Base-by-base conservation (phyloP, 1,139 yeast genomes). In the Pichia inconspicua region DNA sequence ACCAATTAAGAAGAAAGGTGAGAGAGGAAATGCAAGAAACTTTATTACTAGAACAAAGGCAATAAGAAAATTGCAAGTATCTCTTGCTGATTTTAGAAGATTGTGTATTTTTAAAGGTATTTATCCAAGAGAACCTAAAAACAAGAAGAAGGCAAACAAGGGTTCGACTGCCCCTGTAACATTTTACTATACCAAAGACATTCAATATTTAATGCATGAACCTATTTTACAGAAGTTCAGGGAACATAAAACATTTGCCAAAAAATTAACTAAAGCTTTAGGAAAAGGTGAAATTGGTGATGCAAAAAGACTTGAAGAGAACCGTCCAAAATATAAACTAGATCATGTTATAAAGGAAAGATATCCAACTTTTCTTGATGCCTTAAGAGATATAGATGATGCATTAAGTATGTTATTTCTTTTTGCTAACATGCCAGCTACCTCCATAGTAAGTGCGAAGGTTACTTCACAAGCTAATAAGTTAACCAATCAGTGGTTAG, bases 41-140 rank as follows among this genome's bases (percentile, higher is more conserved):
- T 92, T 83, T 71, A 78, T 92, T 64, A 90, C 97, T 51, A 79
- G 99, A 70, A 84, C 97, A 1, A 96, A 88, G 68, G 99, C 99
- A 5, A 86, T 92, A 51, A 84, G 85, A 68, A 88, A 84, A 66
- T 74, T 92, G 55, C 98, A 92, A 69, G 85, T 94, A 43, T 85
- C 97, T 2, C 75, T 94, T 52, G 97, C 97, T n/a, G 98, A 92
- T 70, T 92, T 92, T 78, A 85, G 98, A 71, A 80, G 97, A 64
- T 77, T 92, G 62, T 92, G 98, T 76, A 92, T 92, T 65, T 88
- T 92, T 77, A 92, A 92, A 67, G 99, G 99, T 44, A 84, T 84
- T 54, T 84, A 83, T 66, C 99, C 99, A 49, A 79, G 99, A 66
- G 98, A 92, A 66, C 97, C 98, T 46, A 76, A 94, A 62, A 89